Evolutionary conservation across 306 rosid genomes (phyloP), one percentile per base, ranked within the genome.

Genomic region (Carpinus fangiana): DNA sequence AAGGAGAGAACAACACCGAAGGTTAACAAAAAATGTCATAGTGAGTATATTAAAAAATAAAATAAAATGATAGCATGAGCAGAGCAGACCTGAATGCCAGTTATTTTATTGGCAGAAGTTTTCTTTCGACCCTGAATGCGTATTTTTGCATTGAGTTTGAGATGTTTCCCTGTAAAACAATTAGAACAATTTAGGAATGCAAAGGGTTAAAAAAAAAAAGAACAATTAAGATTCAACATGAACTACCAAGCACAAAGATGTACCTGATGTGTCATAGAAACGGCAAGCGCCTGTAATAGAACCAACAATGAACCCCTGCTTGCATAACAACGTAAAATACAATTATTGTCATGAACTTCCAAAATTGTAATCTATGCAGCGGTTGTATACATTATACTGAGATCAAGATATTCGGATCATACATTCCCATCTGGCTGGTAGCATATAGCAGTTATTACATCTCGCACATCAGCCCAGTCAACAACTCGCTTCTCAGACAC

Each of bases 251-350:
- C 41, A 83, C n/a, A 70, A 48, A 69, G 52, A 67, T 68, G 76
- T 81, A 95, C 98, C 96, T 86, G 98, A 93, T 67, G 82, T 75
- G 81, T 80, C 86, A 70, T 87, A 93, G 84, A 90, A 85, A 12
- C 83, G 89, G 81, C 98, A 93, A 73, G 77, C 82, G 79, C 99
- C 99, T 3, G 88, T 79, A 13, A 91, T 78, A 21, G 97, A 86
- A 77, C 98, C 99, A 23, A 90, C 94, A 10, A 85, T 80, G 57
- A 91, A 90, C 1, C 98, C 99, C 98, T 95, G 91, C 82, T 77
- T 21, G 78, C 31, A 74, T 51, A 74, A 61, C 79, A 73, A 71
- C 28, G 70, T 17, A 50, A 20, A 56, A 54, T 69, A 73, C 73
- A 47, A 76, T 82, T 77, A 84, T 53, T 69, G 23, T 41, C 16